These are phyloP conservation scores for Fusarium sp. DNA, from an alignment of 2,329 filamentous ascomycete genomes.

Conservation along the genomic window DNA sequence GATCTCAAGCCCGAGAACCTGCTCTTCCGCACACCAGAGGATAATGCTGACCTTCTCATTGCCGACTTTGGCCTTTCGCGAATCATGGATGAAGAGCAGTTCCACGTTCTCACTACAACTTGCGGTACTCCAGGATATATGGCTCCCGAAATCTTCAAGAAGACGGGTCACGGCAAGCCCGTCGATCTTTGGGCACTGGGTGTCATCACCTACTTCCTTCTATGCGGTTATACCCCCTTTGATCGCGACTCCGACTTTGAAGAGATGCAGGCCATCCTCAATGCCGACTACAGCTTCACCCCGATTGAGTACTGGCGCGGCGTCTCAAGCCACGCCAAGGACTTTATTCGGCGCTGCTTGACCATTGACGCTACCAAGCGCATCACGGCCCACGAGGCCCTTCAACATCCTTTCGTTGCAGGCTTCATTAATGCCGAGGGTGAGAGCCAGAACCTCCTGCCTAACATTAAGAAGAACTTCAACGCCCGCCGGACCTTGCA, in stretches of 20 bases:
- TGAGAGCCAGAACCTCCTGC: conserved; percentile 67
- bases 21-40: conserved; percentile 94
- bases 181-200: conserved; percentile 99
- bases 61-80: conserved; percentile 95
- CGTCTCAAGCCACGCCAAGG: conserved; percentile 82
- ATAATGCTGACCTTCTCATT: conserved; percentile 95
- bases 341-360: conserved; percentile 91
- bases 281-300: conserved; percentile 94
- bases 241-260: conserved; percentile 97
- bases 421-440: conserved; percentile 58
- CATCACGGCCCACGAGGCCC: conserved; percentile 86
- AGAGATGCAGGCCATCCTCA: conserved; percentile 98
- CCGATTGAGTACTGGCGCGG: conserved; percentile 96
- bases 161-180: conserved; percentile 95
- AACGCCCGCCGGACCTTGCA: conserved; percentile 73
- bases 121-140: conserved; percentile 99
- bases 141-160: conserved; percentile 99
- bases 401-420: conserved; percentile 70
- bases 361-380: conserved; percentile 87
- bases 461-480: conserved; percentile 77
- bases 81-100: conserved; percentile 99
- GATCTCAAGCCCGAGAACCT: conserved; percentile 98
- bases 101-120: conserved; percentile 96
- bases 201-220: conserved; percentile 97
- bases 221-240: conserved; percentile 98